Conservation (phyloP, 2,329 filamentous ascomycete genomes). For the Pseudogymnoascus sp. region DNA sequence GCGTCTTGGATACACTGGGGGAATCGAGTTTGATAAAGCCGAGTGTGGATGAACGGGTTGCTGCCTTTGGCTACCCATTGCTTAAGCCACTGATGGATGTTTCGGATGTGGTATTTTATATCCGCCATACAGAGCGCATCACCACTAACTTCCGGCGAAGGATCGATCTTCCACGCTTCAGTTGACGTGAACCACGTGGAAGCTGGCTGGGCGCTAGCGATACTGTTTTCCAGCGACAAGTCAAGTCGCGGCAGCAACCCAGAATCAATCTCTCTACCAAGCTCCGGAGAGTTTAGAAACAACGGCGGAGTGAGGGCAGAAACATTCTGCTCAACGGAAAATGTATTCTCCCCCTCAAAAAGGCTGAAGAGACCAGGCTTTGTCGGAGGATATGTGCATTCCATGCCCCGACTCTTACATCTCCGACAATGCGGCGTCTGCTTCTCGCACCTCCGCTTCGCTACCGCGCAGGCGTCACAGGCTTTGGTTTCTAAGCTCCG, state of each 20-base stretch:
- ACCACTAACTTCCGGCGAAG: conserved; percentile 1
- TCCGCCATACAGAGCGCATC: neutral
- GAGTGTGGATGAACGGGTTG: conserved; percentile 24
- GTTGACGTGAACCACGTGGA: conserved; percentile 10
- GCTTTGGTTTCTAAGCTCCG: conserved; percentile 11
- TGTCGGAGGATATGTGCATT: conserved; percentile 13
- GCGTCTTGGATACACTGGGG: conserved; percentile 24
- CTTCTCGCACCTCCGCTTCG: conserved; percentile 15
- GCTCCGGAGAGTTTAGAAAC: neutral
- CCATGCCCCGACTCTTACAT: conserved; percentile 10
- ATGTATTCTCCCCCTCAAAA: neutral
- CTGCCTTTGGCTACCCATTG: conserved; percentile 23
- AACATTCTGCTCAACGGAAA: neutral
- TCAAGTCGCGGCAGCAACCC: neutral
- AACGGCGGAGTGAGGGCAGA: neutral
- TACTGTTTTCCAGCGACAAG: neutral
- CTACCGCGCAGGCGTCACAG: conserved; percentile 11
- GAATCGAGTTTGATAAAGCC: conserved; percentile 21
- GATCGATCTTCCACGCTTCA: conserved; percentile 16
- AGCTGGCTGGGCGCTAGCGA: neutral
- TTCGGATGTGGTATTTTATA: conserved; percentile 24
- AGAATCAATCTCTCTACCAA: neutral
- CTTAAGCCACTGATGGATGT: conserved; percentile 17
- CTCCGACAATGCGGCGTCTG: conserved; percentile 13
- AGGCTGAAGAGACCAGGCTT: conserved; percentile 8